A percentile compares a stretch with the other conserved stretches of the same genome.
Conservation (phyloP, 176 grass and related monocot genomes). For the Elymus sibiricus region DNA sequence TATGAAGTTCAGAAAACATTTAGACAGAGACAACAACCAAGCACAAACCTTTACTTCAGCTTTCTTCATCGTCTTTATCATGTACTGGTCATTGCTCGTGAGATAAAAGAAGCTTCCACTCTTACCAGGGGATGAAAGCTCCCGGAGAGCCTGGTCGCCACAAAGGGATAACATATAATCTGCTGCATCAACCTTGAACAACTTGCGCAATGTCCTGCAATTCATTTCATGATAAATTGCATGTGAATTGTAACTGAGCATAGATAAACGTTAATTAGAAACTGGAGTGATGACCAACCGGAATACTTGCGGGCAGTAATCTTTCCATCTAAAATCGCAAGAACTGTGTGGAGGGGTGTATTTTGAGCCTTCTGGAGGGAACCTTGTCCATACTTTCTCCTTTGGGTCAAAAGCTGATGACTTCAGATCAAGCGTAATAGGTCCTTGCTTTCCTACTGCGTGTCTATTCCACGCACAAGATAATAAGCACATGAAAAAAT, state of each 20-base stretch:
- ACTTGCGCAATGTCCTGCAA: constrained; percentile 77
- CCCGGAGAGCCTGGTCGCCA: constrained; percentile 82
- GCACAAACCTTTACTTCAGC: constrained; percentile 92
- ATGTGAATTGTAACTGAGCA: not conserved
- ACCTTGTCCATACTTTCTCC: constrained; percentile 19
- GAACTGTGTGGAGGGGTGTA: constrained; percentile 94
- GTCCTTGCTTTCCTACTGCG: constrained; percentile 89
- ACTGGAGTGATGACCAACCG: constrained; percentile 46
- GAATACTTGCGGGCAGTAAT: constrained; percentile 94
- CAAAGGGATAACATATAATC: constrained; percentile 99
- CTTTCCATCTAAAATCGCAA: constrained; percentile 97
- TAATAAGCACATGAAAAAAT: not conserved
- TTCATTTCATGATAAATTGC: constrained; percentile 23
- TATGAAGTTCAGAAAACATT: constrained; percentile 4
- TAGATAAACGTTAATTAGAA: not conserved
- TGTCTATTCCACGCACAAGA: constrained; percentile 41
- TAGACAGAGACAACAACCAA: not conserved
- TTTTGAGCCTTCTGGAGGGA: constrained; percentile 81
- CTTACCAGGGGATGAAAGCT: constrained; percentile 93
- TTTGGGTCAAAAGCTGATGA: constrained; percentile 74
- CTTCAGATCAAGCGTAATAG: constrained; percentile 72
- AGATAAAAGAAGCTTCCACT: constrained; percentile 99
- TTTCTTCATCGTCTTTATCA: constrained; percentile 99
- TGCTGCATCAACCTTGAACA: constrained; percentile 94
- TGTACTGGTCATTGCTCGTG: constrained; percentile 83